phyloP scores from a whole-genome alignment of 2,329 filamentous ascomycete species.

The Xylaria sp. region DNA sequence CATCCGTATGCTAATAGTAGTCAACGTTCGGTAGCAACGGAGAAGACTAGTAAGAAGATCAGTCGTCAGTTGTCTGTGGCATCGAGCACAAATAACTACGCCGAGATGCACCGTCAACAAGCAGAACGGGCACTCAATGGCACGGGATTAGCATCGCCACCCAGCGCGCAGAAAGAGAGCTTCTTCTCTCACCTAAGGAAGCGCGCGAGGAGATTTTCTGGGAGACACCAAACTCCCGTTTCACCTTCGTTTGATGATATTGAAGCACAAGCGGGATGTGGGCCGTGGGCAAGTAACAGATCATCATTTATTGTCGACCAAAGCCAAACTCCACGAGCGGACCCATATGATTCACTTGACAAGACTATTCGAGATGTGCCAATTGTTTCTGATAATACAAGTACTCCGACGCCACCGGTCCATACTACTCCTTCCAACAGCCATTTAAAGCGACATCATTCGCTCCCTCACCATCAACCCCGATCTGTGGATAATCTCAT shows the following conservation, averaged over 20 bases:
- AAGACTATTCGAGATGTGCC: conserved; percentile 67
- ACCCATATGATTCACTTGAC: conserved; percentile 70
- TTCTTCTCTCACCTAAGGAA: conserved; percentile 99
- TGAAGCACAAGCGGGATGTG: conserved; percentile 92
- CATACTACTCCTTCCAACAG: conserved; percentile 63
- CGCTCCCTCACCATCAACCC: conserved; percentile 70
- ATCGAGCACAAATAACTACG: conserved; percentile 92
- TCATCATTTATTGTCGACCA: conserved; percentile 84
- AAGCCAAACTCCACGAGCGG: conserved; percentile 61
- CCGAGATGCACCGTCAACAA: conserved; percentile 89
- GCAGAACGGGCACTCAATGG: conserved; percentile 92
- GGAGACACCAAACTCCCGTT: conserved; percentile 84
- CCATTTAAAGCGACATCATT: conserved; percentile 73
- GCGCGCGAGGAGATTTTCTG: conserved; percentile 89
- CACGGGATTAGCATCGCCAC: conserved; percentile 79
- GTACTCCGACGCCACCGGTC: conserved; percentile 62
- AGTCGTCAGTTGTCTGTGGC: conserved; percentile 92
- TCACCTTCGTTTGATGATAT: conserved; percentile 86
- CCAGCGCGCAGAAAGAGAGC: conserved; percentile 86
- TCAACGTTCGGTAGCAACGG: conserved; percentile 54
- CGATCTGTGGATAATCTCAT: conserved; percentile 73
- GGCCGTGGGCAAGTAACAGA: conserved; percentile 86
- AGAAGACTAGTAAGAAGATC: conserved; percentile 87
- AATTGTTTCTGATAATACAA: conserved; percentile 59
- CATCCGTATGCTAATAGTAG: conserved; percentile 60